phyloP scores from a whole-genome alignment of 257 asterid genomes.

The Salvia hispanica region DNA sequence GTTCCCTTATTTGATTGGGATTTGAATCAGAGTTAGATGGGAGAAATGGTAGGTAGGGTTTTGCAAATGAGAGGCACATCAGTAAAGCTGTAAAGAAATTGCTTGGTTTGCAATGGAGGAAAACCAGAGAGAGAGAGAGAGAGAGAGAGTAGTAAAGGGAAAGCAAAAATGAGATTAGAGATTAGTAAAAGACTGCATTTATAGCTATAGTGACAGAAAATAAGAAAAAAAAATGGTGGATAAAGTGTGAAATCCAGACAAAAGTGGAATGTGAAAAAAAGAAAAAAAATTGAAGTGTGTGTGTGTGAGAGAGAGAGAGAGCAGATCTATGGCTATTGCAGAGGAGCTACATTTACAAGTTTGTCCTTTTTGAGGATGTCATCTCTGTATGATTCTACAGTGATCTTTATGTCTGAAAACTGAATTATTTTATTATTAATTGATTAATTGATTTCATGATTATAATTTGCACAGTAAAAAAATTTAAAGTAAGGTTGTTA shows the following conservation, averaged over 20 bases:
- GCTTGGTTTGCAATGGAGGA: constrained; percentile 88
- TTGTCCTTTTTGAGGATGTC: constrained; percentile 19
- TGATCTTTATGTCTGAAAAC: neutral
- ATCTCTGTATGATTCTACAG: neutral
- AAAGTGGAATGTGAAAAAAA: constrained; percentile 19
- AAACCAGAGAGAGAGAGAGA: constrained; percentile 33
- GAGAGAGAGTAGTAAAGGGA: constrained; percentile 32
- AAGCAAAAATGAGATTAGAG: constrained; percentile 40
- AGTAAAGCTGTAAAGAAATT: constrained; percentile 51
- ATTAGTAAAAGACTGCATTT: constrained; percentile 42
- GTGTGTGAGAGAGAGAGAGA: constrained; percentile 13
- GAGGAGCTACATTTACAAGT: constrained; percentile 21
- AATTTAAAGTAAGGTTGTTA: too few species aligned
- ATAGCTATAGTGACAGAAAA: constrained; percentile 33
- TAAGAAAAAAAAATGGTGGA: constrained; percentile 6
- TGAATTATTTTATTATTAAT: neutral
- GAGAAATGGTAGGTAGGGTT: constrained; percentile 58
- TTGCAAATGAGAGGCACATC: constrained; percentile 51
- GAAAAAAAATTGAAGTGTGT: neutral
- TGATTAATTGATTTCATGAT: too few species aligned
- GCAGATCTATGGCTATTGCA: constrained; percentile 31
- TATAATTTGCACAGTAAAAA: too few species aligned
- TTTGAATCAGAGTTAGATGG: constrained; percentile 33
- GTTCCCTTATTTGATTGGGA: constrained; percentile 9
- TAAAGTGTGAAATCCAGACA: constrained; percentile 35